Conservation (phyloP, 2,329 filamentous ascomycete species). For the Colletotrichum truncatum region DNA sequence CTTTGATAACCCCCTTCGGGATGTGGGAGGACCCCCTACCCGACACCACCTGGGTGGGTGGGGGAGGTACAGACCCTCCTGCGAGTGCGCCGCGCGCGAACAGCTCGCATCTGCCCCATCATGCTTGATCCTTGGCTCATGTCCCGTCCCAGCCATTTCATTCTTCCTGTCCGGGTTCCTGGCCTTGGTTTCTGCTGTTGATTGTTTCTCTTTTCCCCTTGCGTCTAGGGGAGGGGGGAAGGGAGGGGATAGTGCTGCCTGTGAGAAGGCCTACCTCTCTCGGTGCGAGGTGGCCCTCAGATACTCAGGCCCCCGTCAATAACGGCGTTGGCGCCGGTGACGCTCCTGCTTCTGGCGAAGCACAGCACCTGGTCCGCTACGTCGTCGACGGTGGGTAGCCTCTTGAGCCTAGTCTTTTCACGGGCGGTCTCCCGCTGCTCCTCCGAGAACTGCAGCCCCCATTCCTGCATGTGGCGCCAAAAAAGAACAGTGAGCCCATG, state of each 20-base stretch:
- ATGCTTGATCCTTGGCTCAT: background rate
- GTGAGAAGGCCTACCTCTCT: too few species aligned
- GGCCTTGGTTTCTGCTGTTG: background rate
- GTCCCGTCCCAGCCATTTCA: background rate
- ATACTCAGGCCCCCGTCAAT: constrained; percentile 48
- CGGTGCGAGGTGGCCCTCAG: background rate
- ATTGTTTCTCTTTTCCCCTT: background rate
- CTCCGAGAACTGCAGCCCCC: constrained; percentile 53
- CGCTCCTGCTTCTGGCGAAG: constrained; percentile 56
- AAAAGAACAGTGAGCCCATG: constrained; percentile 20
- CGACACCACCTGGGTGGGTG: constrained; percentile 5
- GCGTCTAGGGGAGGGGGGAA: background rate
- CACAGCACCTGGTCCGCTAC: constrained; percentile 62
- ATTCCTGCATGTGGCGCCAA: constrained; percentile 24
- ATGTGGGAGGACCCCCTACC: constrained; percentile 21
- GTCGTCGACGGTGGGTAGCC: constrained; percentile 61
- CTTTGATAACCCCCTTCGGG: constrained; percentile 6
- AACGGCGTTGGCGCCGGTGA: constrained; percentile 62
- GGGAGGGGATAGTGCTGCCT: background rate
- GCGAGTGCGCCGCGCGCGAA: background rate
- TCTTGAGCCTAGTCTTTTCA: constrained; percentile 67
- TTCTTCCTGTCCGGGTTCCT: background rate
- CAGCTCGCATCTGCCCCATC: constrained; percentile 11
- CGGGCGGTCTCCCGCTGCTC: constrained; percentile 64
- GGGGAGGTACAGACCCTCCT: background rate